phyloP scores from a whole-genome alignment of 805 yeast genomes.

The Kazachstania africana region DNA sequence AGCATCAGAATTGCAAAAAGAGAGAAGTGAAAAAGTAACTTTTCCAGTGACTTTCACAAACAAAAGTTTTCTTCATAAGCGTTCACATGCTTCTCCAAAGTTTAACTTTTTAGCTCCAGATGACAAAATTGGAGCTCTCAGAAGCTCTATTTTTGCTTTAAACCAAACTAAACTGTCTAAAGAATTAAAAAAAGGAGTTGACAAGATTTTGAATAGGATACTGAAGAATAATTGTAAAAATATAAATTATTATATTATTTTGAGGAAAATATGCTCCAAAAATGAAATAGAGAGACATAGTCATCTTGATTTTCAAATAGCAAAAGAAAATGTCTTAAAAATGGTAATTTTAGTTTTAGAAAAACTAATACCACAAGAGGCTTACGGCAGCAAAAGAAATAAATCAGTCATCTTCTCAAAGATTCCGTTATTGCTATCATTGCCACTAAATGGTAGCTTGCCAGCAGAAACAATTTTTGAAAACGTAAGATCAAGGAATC shows the following conservation, averaged over 20 bases:
- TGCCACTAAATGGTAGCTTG: conserved; percentile 29
- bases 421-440: conserved; percentile 29
- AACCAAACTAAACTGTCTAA: conserved; percentile 14
- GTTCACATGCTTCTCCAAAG: no score
- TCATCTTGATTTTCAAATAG: conserved; percentile 2
- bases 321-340: conserved; percentile 25
- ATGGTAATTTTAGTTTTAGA: conserved; percentile 35
- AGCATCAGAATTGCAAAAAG: no score
- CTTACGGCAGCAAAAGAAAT: conserved; percentile 45
- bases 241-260: conserved; percentile 21
- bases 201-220: conserved; percentile 7
- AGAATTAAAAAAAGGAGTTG: conserved; percentile 7
- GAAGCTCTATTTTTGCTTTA: conserved; percentile 13
- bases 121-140: no score
- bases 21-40: no score
- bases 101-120: no score
- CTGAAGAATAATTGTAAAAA: conserved; percentile 25
- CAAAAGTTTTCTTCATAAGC: no score
- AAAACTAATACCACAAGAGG: conserved; percentile 37
- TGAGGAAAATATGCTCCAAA: conserved; percentile 21
- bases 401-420: conserved; percentile 29
- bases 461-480: conserved; percentile 33
- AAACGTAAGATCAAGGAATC: no score
- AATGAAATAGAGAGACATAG: background rate
- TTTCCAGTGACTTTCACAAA: no score